Evolutionary conservation across 257 asterid genomes (phyloP), one percentile per base, ranked within the genome.

Genomic region (Euphrasia confusa): DNA sequence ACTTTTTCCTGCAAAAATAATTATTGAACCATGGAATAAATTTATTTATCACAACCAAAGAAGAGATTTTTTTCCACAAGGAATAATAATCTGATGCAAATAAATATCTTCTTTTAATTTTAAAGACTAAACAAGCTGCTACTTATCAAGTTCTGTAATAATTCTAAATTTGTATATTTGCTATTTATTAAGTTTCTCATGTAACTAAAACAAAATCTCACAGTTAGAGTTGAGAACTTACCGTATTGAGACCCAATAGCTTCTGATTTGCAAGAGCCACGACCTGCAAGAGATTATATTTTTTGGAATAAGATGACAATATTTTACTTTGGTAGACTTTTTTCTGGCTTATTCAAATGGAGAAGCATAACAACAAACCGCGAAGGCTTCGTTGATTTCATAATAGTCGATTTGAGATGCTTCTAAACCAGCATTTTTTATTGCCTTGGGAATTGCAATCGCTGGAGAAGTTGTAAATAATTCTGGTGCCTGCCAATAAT

Each of bases 241-340:
- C 99, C 13, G 85, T 79, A 79, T 62, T 61, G 62, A 93, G 85
- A 54, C 82, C 79, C 66, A 93, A 76, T 53, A 93, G 84, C 78
- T 89, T 89, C 80, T 89, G 99, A 71, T 93, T 93, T 68, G 99
- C 94, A 64, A 93, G 96, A 77, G 97, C 87, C 69, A 93, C 99
- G 10, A 87, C 99, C 98, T 92, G 90, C 76, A 78, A 4, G 17
- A 53, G 57, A 61, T 13, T 60, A 30, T 39, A 32, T 60, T 61
- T 61, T 18, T 30, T 53, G 26, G 42, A 65, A 37, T 35, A 69
- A 61, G 65, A 50, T 50, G 49, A 47, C n/a, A n/a, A 26, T 24
- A 1, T 28, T 45, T 50, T 57, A 60, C 54, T 21, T 37, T 33
- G 42, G 39, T 35, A 44, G 60, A 33, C 45, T 10, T 15, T 7